A percentile compares a stretch with the other conserved stretches of the same genome.
phyloP scores from a whole-genome alignment of 345 rosid genomes.

The Conringia planisiliqua region DNA sequence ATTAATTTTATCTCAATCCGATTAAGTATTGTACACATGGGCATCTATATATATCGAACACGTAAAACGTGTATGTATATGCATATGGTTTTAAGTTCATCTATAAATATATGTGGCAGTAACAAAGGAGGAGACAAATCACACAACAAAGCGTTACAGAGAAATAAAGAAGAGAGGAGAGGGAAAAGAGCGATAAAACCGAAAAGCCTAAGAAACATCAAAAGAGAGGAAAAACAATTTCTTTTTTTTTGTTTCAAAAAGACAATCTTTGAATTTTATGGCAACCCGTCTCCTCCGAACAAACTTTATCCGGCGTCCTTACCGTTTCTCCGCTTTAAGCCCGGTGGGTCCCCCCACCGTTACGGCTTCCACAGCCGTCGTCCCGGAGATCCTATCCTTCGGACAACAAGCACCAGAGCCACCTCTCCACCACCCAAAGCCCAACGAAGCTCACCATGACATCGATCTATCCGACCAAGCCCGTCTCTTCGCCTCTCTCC shows the following conservation, averaged over 20 bases:
- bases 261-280: conserved; percentile 38
- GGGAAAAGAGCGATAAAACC: neutral
- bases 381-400: conserved; percentile 25
- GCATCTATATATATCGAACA: conserved; percentile 27
- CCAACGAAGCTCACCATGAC: conserved; percentile 5
- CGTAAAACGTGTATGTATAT: conserved; percentile 24
- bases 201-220: conserved; percentile 22
- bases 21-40: conserved; percentile 26
- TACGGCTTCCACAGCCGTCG: conserved; percentile 40
- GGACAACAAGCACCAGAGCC: conserved; percentile 30
- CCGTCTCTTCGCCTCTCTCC: conserved; percentile 47
- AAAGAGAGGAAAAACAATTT: neutral
- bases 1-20: neutral
- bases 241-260: neutral
- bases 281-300: conserved; percentile 46
- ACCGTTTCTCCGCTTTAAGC: conserved; percentile 34
- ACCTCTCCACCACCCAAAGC: conserved; percentile 29
- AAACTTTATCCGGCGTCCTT: conserved; percentile 35
- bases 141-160: conserved; percentile 20
- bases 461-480: conserved; percentile 54
- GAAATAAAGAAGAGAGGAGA: neutral
- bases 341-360: conserved; percentile 45
- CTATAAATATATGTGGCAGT: conserved; percentile 24
- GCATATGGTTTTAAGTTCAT: conserved; percentile 6
- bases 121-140: neutral